Percentiles rank a stretch among this genome's conserved stretches.
Evolutionary conservation across 1,139 yeast genomes (phyloP).

Genomic region (Tardiomyces digboiensis): DNA sequence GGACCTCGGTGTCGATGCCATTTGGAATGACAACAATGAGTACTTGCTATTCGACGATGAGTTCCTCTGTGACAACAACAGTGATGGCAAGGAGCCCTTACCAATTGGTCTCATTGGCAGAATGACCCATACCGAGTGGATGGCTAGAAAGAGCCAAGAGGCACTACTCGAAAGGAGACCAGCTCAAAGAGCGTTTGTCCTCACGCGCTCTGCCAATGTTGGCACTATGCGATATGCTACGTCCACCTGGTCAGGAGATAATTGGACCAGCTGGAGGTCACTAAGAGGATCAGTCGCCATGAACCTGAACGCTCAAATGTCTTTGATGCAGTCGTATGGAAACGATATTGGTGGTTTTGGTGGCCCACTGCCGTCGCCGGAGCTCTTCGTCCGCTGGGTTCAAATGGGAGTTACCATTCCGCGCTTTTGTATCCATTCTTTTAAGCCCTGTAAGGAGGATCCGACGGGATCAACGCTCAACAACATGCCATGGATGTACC

Average conservation of each 20-base stretch:
- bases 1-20: slow-evolving; percentile 3
- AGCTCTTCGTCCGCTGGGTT: slow-evolving; percentile 5
- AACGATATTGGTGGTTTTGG: slow-evolving; percentile 6
- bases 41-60: slow-evolving; percentile 2
- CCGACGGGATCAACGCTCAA: not conserved
- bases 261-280: slow-evolving; percentile 3
- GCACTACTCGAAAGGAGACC: slow-evolving; percentile 4
- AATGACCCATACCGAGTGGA: slow-evolving; percentile 3
- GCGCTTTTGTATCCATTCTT: slow-evolving; percentile 5
- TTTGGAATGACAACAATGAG: slow-evolving; percentile 7
- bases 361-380: slow-evolving; percentile 4
- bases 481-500: slow-evolving; percentile 7
- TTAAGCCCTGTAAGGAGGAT: not conserved
- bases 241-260: slow-evolving; percentile 6
- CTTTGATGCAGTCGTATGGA: slow-evolving; percentile 4
- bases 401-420: slow-evolving; percentile 4
- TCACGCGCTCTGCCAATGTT: slow-evolving; percentile 4
- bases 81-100: not conserved
- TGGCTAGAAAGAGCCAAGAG: slow-evolving; percentile 4
- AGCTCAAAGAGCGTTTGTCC: slow-evolving; percentile 2
- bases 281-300: slow-evolving; percentile 5
- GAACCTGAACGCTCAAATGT: slow-evolving; percentile 5
- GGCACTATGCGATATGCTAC: slow-evolving; percentile 6
- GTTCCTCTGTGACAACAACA: not conserved
- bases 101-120: not conserved